Evolutionary conservation across 768 basidiomycete genomes (phyloP).

Genomic region (Filobasidium wieringae): DNA sequence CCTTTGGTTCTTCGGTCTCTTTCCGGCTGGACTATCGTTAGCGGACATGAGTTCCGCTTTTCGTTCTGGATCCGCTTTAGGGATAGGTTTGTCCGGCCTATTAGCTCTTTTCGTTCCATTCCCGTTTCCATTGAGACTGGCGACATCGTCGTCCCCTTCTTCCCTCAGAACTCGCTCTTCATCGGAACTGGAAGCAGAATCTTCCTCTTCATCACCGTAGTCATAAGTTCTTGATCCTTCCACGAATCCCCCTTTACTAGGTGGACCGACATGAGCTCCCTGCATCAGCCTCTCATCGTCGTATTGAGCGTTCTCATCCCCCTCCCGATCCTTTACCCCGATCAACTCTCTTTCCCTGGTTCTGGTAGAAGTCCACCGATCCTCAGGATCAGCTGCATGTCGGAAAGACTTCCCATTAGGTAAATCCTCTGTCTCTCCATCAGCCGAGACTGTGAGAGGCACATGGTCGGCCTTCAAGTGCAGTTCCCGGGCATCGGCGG

Average conservation of each 20-base stretch:
- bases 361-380: conserved; percentile 12
- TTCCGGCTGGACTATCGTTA: conserved; percentile 3
- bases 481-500: conserved; percentile 15
- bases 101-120: not conserved
- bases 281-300: conserved; percentile 6
- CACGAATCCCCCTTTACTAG: not conserved
- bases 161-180: conserved; percentile 5
- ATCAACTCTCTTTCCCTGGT: conserved; percentile 7
- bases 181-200: conserved; percentile 1
- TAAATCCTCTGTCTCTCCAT: conserved; percentile 32
- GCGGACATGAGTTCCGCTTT: conserved; percentile 5
- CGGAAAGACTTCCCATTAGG: conserved; percentile 16
- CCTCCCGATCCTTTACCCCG: not conserved
- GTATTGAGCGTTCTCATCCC: conserved; percentile 1
- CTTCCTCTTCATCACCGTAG: not conserved
- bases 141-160: conserved; percentile 8
- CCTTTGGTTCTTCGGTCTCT: conserved; percentile 4
- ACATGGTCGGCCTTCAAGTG: conserved; percentile 18
- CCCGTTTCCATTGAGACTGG: not conserved
- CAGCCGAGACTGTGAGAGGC: conserved; percentile 27
- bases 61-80: conserved; percentile 1
- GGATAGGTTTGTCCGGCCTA: not conserved
- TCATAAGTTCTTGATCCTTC: not conserved
- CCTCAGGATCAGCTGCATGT: conserved; percentile 8
- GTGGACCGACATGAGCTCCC: conserved; percentile 7